Percentiles rank a stretch among this genome's conserved stretches.
phyloP scores from a whole-genome alignment of 345 rosid genomes.

The Excoecaria cochinchinensis region DNA sequence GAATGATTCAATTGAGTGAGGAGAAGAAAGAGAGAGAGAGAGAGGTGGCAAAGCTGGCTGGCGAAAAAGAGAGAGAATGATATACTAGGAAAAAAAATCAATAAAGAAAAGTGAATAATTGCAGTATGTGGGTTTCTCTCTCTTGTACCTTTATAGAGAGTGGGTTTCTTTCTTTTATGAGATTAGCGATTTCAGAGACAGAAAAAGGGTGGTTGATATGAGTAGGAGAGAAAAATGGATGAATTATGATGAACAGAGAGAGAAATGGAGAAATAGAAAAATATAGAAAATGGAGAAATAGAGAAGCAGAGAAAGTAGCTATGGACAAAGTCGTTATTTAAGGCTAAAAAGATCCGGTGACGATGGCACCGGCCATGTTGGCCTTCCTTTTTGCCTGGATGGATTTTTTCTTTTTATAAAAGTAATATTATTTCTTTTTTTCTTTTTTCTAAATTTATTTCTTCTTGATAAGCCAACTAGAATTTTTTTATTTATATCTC shows the following conservation, averaged over 20 bases:
- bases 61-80: constrained; percentile 15
- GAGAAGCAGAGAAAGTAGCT: not conserved
- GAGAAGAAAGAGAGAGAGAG: constrained; percentile 13
- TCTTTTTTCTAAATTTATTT: not conserved
- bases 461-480: too few relatives aligned
- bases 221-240: constrained; percentile 4
- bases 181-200: constrained; percentile 25
- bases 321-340: constrained; percentile 28
- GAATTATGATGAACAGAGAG: constrained; percentile 12
- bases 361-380: constrained; percentile 45
- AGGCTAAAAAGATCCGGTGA: constrained; percentile 42
- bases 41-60: constrained; percentile 23
- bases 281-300: too few relatives aligned
- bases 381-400: constrained; percentile 8
- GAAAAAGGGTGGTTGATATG: not conserved
- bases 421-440: not conserved
- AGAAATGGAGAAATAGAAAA: constrained; percentile 16
- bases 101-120: constrained; percentile 37
- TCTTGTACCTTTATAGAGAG: not conserved
- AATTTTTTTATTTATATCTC: too few relatives aligned
- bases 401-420: not conserved
- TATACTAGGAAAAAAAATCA: not conserved
- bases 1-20: constrained; percentile 12
- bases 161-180: constrained; percentile 14
- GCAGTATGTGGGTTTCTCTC: constrained; percentile 28